A percentile compares a stretch with the other conserved stretches of the same genome.
Conservation (phyloP, 352 stramenopile genomes). For the Pythium brassicae region DNA sequence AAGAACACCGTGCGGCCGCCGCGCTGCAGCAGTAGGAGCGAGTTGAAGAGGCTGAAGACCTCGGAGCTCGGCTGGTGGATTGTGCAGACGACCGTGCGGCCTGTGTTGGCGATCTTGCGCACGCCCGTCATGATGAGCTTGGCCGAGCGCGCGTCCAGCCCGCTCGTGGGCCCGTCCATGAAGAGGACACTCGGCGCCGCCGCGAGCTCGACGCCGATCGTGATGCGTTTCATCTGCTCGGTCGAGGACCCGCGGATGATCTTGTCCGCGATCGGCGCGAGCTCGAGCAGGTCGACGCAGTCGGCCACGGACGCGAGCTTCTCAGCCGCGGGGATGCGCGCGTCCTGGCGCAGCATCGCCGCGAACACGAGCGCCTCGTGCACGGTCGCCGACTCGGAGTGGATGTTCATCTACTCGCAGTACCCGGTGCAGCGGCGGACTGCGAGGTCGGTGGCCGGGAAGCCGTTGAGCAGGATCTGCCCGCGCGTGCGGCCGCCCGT, state of each 20-base stretch:
- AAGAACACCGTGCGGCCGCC: conserved; percentile 54
- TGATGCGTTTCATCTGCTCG: conserved; percentile 59
- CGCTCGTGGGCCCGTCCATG: conserved; percentile 86
- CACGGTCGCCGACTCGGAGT: conserved; percentile 85
- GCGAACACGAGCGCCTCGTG: conserved; percentile 89
- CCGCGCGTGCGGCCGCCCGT: conserved; percentile 73
- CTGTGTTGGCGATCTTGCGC: conserved; percentile 77
- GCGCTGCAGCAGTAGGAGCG: conserved; percentile 68
- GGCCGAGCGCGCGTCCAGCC: conserved; percentile 83
- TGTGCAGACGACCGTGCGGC: conserved; percentile 84
- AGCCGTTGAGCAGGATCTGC: conserved; percentile 57
- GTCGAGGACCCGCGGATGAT: conserved; percentile 53
- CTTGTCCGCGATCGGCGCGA: conserved; percentile 41
- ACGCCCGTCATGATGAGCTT: conserved; percentile 86
- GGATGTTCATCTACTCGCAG: conserved; percentile 88
- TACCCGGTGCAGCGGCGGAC: conserved; percentile 52
- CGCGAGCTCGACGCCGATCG: conserved; percentile 90
- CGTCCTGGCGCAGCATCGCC: conserved; percentile 66
- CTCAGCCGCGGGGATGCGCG: conserved; percentile 22
- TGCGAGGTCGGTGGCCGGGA: conserved; percentile 37
- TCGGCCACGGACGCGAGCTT: conserved; percentile 48
- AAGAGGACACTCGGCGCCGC: conserved; percentile 84
- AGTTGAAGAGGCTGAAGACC: conserved; percentile 89
- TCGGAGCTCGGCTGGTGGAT: conserved; percentile 91
- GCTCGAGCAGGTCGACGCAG: conserved; percentile 50